Percentiles rank a stretch among this genome's conserved stretches.
phyloP scores from a whole-genome alignment of 2,329 filamentous ascomycete genomes.

The Rhinocladiella similis region DNA sequence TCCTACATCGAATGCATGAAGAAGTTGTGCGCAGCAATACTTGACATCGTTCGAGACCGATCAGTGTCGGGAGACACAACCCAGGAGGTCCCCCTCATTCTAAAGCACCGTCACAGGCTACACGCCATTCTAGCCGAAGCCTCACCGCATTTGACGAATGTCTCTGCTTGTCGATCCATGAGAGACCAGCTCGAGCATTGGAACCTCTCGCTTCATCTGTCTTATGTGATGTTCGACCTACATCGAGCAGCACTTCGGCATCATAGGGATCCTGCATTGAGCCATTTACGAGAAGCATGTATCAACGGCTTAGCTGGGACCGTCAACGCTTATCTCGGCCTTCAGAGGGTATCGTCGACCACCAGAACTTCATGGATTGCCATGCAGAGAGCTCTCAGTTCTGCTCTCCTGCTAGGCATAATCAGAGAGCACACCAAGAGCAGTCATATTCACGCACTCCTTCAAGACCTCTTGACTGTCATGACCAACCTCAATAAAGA shows the following conservation, averaged over 20 bases:
- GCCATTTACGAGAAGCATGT: neutral
- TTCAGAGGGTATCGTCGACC: neutral
- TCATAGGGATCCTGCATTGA: neutral
- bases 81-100: neutral
- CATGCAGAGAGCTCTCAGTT: neutral
- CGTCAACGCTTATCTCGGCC: neutral
- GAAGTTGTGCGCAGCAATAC: neutral
- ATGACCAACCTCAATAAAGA: neutral
- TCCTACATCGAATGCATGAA: neutral
- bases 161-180: neutral
- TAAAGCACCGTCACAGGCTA: neutral
- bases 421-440: neutral
- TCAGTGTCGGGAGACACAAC: neutral
- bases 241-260: neutral
- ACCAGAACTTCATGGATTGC: conserved; percentile 3
- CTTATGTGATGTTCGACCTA: neutral
- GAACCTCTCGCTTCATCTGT: neutral
- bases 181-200: neutral
- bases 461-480: neutral
- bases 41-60: neutral
- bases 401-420: conserved; percentile 1
- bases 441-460: neutral
- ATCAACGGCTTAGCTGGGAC: neutral
- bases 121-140: neutral
- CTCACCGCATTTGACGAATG: neutral